Conservation (phyloP, 176 grass and related monocot genomes). For the Neostapfia colusana region DNA sequence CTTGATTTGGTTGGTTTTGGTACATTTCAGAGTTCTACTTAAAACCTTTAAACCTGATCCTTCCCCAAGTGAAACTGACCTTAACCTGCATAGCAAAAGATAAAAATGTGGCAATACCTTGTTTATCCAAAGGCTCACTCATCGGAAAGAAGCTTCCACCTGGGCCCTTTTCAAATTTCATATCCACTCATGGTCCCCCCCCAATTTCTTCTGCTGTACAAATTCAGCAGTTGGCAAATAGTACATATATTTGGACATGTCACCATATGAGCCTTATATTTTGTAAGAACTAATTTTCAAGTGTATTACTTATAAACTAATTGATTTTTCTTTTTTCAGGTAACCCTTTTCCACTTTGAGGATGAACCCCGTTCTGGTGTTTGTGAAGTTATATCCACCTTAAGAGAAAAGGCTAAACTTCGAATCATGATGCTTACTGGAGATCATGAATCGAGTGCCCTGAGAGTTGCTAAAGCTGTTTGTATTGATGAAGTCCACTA, state of each 20-base stretch:
- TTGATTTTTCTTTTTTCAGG: conserved; percentile 39
- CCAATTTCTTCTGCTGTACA: neutral
- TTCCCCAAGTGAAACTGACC: neutral
- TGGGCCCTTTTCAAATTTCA: neutral
- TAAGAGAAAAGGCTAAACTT: conserved; percentile 82
- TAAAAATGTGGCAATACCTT: neutral
- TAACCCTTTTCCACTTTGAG: conserved; percentile 97
- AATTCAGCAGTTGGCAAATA: neutral
- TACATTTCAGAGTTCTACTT: conserved; percentile 1
- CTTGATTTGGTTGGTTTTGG: conserved; percentile 19
- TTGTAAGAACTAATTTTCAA: neutral
- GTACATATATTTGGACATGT: neutral
- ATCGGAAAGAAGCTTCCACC: neutral
- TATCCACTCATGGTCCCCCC: neutral
- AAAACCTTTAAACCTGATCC: neutral
- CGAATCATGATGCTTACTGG: conserved; percentile 95
- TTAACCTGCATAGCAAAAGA: neutral
- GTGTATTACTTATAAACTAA: conserved; percentile 13
- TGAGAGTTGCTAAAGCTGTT: conserved; percentile 87
- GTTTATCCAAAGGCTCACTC: neutral
- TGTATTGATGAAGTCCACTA: conserved; percentile 78
- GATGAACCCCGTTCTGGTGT: conserved; percentile 79
- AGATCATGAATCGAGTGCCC: conserved; percentile 92
- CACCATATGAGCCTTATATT: conserved; percentile 4
- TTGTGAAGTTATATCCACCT: conserved; percentile 84